These are phyloP conservation scores for Neurospora sp. DNA, from an alignment of 495 filamentous ascomycete species.

Conservation along the genomic window DNA sequence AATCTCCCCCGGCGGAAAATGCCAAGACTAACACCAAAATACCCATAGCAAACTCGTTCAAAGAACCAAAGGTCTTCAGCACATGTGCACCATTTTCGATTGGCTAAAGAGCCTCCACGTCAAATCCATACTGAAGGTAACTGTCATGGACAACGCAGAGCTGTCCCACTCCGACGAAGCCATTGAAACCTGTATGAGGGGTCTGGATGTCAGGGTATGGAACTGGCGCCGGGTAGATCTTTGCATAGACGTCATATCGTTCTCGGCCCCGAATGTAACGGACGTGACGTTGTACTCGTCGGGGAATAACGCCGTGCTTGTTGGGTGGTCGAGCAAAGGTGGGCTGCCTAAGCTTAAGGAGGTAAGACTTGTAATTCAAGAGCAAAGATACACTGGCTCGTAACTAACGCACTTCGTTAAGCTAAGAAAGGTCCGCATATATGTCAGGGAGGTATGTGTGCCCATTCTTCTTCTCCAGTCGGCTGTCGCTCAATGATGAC, in stretches of 20 bases:
- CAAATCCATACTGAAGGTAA: neutral
- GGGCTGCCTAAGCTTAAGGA: neutral
- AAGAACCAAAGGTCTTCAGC: neutral
- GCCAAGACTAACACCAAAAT: too few species aligned
- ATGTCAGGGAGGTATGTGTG: neutral
- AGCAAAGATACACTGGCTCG: too few species aligned
- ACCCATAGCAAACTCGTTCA: too few species aligned
- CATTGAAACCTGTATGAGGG: neutral
- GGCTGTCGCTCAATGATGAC: neutral
- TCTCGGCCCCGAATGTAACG: neutral
- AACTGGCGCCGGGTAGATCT: neutral
- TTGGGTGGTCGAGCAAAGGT: neutral
- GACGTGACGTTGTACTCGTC: neutral
- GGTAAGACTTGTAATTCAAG: neutral
- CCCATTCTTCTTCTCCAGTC: conserved; percentile 4
- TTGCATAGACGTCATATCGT: neutral
- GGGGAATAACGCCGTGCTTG: neutral
- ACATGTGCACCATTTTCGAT: neutral
- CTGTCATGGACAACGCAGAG: neutral
- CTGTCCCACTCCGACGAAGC: neutral
- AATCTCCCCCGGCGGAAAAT: too few species aligned
- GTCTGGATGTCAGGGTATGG: neutral
- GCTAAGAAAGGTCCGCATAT: neutral
- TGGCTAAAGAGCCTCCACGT: neutral
- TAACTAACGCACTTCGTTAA: neutral